Evolutionary conservation across 345 rosid species (phyloP).

Genomic region (Arabidopsis suecica): DNA sequence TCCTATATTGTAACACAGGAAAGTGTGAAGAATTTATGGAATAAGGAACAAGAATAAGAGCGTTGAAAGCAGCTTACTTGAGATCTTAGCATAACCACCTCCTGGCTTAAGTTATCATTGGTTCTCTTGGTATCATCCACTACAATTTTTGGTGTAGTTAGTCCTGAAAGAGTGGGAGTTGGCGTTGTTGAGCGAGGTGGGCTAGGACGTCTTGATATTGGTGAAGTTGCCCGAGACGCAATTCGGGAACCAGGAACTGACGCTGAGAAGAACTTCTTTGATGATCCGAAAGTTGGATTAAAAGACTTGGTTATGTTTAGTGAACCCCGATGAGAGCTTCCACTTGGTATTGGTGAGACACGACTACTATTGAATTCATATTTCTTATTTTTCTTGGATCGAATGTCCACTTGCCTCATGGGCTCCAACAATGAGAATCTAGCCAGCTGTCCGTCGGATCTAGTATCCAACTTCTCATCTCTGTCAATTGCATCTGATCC

Average conservation of each 20-base stretch:
- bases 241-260: constrained; percentile 99
- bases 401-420: constrained; percentile 71
- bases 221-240: constrained; percentile 97
- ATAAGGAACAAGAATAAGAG: constrained; percentile 7
- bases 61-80: constrained; percentile 62
- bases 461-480: constrained; percentile 84
- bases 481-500: constrained; percentile 68
- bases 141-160: constrained; percentile 71
- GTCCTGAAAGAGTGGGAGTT: constrained; percentile 93
- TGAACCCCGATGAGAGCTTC: constrained; percentile 82
- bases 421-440: constrained; percentile 89
- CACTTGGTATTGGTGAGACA: constrained; percentile 92
- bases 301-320: constrained; percentile 77
- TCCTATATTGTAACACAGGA: constrained; percentile 1
- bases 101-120: constrained; percentile 81
- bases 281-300: constrained; percentile 86
- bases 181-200: constrained; percentile 99
- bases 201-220: constrained; percentile 91
- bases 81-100: constrained; percentile 80
- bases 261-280: constrained; percentile 97
- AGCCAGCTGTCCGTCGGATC: constrained; percentile 75
- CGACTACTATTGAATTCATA: constrained; percentile 93
- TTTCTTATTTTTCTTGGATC: constrained; percentile 86
- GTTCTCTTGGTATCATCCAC: constrained; percentile 81
- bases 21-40: neutral